These are phyloP conservation scores for Pseudocercospora pini-densiflorae DNA, from an alignment of 2,329 filamentous ascomycete genomes.

Conservation along the genomic window DNA sequence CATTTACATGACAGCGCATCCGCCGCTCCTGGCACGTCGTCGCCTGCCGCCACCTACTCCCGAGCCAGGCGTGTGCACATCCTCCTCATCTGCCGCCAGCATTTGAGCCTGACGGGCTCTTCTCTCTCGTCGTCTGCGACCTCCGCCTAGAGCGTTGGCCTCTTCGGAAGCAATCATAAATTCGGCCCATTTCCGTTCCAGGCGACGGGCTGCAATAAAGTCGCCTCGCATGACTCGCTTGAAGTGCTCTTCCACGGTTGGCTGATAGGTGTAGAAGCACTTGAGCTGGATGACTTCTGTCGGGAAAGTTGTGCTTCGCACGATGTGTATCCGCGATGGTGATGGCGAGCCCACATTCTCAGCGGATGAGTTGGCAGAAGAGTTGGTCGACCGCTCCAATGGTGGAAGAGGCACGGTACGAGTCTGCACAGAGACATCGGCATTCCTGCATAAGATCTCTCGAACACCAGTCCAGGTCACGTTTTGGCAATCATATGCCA, in stretches of 20 bases:
- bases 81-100: constrained; percentile 80
- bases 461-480: constrained; percentile 92
- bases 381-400: constrained; percentile 26
- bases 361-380: constrained; percentile 32
- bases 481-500: constrained; percentile 89
- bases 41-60: constrained; percentile 48
- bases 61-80: constrained; percentile 45
- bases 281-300: constrained; percentile 83
- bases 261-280: constrained; percentile 94
- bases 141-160: constrained; percentile 69
- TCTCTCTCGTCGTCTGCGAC: constrained; percentile 71
- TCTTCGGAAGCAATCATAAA: constrained; percentile 94
- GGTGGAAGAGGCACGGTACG: constrained; percentile 33
- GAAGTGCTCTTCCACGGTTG: constrained; percentile 91
- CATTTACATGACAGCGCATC: constrained; percentile 54
- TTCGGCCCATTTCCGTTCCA: constrained; percentile 90
- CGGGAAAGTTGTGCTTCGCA: constrained; percentile 61
- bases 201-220: constrained; percentile 70
- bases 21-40: constrained; percentile 53
- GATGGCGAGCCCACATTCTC: constrained; percentile 23
- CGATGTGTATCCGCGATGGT: constrained; percentile 35
- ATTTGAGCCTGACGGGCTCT: constrained; percentile 81
- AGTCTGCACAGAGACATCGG: constrained; percentile 65
- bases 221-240: constrained; percentile 83
- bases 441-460: constrained; percentile 84